Base-by-base conservation (phyloP, 164 flowering plant species). In the Magnolia kwangsiensis region DNA sequence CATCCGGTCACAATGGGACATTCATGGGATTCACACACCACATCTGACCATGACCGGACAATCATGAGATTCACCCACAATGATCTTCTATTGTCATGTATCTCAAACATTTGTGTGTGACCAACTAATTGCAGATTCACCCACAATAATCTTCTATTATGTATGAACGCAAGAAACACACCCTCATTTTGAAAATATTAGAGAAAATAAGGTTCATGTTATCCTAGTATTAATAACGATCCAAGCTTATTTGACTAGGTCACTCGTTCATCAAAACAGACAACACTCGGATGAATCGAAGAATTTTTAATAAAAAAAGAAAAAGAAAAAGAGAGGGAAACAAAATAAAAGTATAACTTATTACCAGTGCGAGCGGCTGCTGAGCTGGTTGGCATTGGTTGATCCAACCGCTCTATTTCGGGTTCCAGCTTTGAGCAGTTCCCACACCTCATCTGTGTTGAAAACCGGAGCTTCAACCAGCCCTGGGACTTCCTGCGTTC, bases 301-400 rank as follows among this genome's bases (percentile, higher is more conserved):
- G 13, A 11, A 29, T 55, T 18, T 23, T 19, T 24, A 69, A 16
- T 45, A 9, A 49, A 63, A 14, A 8, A 66, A 66, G 1, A 2
- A 66, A 66, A 66, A 66, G 24, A 61, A 55, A 58, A 50, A 74
- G 63, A 74, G 18, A 55, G 18, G 61, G 18, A 55, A 11, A 16
- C 61, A 16, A 11, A 55, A 8, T 20, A 55, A 66, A 49, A 20
- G 8, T 11, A n/a, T 13, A 19, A n/a, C 27, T 58, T 14, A 50
- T 82, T 87, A 94, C 97, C 97, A 92, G 84, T 94, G 97, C 58
- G 96, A 92, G 63, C 97, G 93, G 83, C 98, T 94, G 81, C 98
- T 94, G 37, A 87, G 88, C 79, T 94, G 95, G 82, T 94, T 94
- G n/a, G 89, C 93, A 84, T 80, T 88, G n/a, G 93, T 94, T 6